A percentile compares a stretch with the other conserved stretches of the same genome.
Conservation (phyloP, 2,329 filamentous ascomycete species). For the Ascosphaera acerosa region DNA sequence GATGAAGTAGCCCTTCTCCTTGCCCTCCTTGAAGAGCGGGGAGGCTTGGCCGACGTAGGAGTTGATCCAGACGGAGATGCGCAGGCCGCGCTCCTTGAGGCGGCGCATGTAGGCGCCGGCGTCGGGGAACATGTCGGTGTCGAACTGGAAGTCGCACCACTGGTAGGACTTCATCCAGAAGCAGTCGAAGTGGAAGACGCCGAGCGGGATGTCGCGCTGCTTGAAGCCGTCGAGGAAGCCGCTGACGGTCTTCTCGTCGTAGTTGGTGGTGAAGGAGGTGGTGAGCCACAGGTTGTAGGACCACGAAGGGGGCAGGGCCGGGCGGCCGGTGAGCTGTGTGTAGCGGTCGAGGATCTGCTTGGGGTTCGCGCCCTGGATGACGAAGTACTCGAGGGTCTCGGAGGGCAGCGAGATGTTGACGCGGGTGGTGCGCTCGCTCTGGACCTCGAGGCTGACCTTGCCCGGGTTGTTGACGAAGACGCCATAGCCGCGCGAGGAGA, state of each 20-base stretch:
- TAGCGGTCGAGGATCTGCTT: slow-evolving; percentile 47
- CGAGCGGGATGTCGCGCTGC: slow-evolving; percentile 35
- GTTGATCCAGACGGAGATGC: slow-evolving; percentile 54
- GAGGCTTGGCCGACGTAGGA: slow-evolving; percentile 47
- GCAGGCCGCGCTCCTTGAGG: slow-evolving; percentile 37
- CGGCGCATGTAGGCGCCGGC: slow-evolving; percentile 36
- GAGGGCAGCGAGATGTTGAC: slow-evolving; percentile 44
- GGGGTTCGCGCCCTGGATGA: slow-evolving; percentile 44
- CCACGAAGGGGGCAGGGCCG: slow-evolving; percentile 42
- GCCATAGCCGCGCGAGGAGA: slow-evolving; percentile 42
- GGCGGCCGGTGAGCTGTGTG: slow-evolving; percentile 38
- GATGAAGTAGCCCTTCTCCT: slow-evolving; percentile 39
- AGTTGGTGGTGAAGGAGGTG: slow-evolving; percentile 45
- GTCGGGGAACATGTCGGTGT: slow-evolving; percentile 41
- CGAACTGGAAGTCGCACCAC: slow-evolving; percentile 53
- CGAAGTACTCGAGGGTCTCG: slow-evolving; percentile 46
- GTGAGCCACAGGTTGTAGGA: slow-evolving; percentile 54
- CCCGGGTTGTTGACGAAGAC: slow-evolving; percentile 49
- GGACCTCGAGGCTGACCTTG: slow-evolving; percentile 44
- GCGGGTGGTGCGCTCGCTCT: slow-evolving; percentile 44
- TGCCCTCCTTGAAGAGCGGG: slow-evolving; percentile 36
- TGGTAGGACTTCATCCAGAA: slow-evolving; percentile 56
- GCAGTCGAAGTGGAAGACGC: slow-evolving; percentile 53
- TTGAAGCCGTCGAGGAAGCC: slow-evolving; percentile 43
- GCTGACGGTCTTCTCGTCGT: slow-evolving; percentile 42